These are phyloP conservation scores for Biscogniauxia mediterranea DNA, from an alignment of 2,329 filamentous ascomycete species.

Conservation along the genomic window DNA sequence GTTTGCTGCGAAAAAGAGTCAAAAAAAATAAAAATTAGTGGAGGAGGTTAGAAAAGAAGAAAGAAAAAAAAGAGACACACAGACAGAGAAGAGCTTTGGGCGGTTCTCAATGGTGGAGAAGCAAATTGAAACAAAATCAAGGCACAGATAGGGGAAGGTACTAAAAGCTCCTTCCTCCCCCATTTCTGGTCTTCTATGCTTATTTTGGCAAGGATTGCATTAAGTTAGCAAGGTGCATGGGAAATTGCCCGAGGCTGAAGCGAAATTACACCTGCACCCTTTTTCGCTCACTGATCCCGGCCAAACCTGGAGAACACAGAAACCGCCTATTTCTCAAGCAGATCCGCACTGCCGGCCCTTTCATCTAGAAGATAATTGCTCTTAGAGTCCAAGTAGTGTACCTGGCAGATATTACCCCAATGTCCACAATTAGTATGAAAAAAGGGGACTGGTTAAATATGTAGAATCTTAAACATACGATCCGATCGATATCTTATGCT, in stretches of 20 bases:
- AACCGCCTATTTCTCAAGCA: background rate
- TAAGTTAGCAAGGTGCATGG: conserved; percentile 7
- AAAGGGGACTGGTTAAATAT: background rate
- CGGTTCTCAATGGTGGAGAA: background rate
- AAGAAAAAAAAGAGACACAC: background rate
- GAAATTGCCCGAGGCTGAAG: conserved; percentile 30
- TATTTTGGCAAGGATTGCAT: background rate
- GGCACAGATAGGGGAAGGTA: background rate
- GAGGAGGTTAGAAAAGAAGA: background rate
- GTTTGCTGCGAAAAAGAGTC: no score
- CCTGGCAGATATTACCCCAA: background rate
- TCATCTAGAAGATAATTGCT: background rate
- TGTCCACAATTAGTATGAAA: background rate
- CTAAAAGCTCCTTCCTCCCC: background rate
- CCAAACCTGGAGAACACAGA: background rate
- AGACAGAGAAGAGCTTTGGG: background rate
- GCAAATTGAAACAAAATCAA: background rate
- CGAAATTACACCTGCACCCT: conserved; percentile 26
- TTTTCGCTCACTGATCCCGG: background rate
- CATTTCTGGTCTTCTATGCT: background rate
- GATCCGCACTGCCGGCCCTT: background rate
- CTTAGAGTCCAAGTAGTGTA: no score
- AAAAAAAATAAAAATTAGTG: background rate
- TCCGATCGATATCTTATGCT: no score
- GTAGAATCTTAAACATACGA: background rate